Percentiles rank a stretch among this genome's conserved stretches.
Conservation (phyloP, 2,329 filamentous ascomycete species). For the Diplodia corticola region DNA sequence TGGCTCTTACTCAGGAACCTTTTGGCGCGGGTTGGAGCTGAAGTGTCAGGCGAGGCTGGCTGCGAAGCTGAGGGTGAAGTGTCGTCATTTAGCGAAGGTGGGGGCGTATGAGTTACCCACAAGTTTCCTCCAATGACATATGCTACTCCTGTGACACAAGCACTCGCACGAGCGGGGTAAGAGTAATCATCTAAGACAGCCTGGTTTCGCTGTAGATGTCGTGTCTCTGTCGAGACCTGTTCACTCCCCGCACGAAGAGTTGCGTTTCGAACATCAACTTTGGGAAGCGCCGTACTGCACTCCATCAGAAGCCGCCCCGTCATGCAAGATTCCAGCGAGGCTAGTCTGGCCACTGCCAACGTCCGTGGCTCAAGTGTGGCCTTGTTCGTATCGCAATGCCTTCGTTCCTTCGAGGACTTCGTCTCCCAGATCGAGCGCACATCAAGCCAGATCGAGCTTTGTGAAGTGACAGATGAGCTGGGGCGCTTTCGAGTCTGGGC, state of each 20-base stretch:
- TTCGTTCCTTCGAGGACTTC: background rate
- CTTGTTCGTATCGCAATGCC: background rate
- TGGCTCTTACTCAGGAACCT: background rate
- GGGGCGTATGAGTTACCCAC: background rate
- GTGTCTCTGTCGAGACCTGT: background rate
- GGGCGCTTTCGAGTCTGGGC: constrained; percentile 38
- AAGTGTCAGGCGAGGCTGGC: background rate
- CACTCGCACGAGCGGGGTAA: background rate
- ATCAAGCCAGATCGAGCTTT: constrained; percentile 22
- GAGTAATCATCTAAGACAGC: background rate
- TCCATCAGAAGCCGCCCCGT: background rate
- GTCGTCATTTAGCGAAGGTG: background rate
- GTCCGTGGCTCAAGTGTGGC: background rate
- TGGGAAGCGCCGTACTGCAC: background rate
- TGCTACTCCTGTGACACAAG: background rate
- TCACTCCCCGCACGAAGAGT: too few relatives aligned
- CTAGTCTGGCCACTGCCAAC: background rate
- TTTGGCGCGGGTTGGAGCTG: background rate
- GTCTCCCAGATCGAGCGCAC: background rate
- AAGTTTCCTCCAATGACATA: background rate
- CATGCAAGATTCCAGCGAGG: background rate
- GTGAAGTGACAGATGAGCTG: constrained; percentile 29
- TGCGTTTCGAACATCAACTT: background rate
- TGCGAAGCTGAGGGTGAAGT: background rate
- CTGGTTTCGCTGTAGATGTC: background rate